phyloP scores from a whole-genome alignment of 495 filamentous ascomycete genomes.

The Astrocystis sublimbata region DNA sequence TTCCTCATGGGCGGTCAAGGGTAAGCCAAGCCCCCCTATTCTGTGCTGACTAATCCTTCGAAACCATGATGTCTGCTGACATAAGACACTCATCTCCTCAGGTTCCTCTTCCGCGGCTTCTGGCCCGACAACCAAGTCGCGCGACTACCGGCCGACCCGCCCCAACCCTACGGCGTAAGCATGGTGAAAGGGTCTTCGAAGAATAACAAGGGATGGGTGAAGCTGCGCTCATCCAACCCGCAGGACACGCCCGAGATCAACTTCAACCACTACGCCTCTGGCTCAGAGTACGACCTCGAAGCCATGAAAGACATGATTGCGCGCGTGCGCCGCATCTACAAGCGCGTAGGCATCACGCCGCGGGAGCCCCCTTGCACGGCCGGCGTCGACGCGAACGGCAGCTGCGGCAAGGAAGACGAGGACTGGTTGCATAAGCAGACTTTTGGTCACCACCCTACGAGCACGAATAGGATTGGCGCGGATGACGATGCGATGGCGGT shows the following conservation, averaged over 20 bases:
- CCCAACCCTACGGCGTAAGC: constrained; percentile 35
- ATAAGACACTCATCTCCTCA: background rate
- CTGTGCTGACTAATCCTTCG: background rate
- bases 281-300: constrained; percentile 32
- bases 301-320: constrained; percentile 43
- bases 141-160: constrained; percentile 27
- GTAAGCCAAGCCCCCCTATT: background rate
- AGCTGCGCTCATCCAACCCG: constrained; percentile 31
- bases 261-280: constrained; percentile 37
- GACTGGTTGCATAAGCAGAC: constrained; percentile 45
- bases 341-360: constrained; percentile 31
- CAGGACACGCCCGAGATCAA: constrained; percentile 42
- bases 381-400: constrained; percentile 26
- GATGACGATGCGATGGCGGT: constrained; percentile 47
- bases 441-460: constrained; percentile 50
- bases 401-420: constrained; percentile 36
- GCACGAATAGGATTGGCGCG: constrained; percentile 44
- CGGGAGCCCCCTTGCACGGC: constrained; percentile 36
- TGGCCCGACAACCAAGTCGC: constrained; percentile 38
- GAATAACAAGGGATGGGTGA: constrained; percentile 40
- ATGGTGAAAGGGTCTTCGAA: constrained; percentile 38
- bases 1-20: constrained; percentile 42
- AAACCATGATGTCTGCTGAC: background rate
- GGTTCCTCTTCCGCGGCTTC: constrained; percentile 41
- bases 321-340: constrained; percentile 35